Percentiles rank a stretch among this genome's conserved stretches.
These are phyloP conservation scores for Fragosphaeria purpurea DNA, from an alignment of 2,329 filamentous ascomycete species.

Conservation along the genomic window DNA sequence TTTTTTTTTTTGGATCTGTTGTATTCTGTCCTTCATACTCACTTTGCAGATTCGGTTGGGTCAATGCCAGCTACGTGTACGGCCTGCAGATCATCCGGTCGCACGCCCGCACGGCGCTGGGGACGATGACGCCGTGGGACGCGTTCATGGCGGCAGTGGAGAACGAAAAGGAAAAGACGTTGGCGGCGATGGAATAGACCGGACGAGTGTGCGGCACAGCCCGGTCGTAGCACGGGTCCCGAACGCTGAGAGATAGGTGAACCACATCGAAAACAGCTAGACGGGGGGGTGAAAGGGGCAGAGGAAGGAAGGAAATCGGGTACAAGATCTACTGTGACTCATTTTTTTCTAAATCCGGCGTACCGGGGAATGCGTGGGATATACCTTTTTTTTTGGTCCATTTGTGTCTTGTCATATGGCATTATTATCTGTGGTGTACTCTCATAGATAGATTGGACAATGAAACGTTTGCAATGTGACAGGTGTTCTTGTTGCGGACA, in stretches of 20 bases:
- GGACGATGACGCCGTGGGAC: conserved; percentile 78
- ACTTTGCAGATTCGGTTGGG: conserved; percentile 77
- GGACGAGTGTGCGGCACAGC: not conserved
- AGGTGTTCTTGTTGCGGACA: too few relatives aligned
- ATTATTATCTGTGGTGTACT: not conserved
- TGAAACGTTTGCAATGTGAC: too few relatives aligned
- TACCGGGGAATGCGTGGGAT: not conserved
- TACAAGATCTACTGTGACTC: not conserved
- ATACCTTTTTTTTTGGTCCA: not conserved
- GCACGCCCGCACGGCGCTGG: conserved; percentile 81
- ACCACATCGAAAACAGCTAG: not conserved
- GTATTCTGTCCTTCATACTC: conserved; percentile 17
- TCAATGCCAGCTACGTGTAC: conserved; percentile 95
- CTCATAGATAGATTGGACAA: too few relatives aligned
- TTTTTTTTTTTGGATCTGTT: not conserved
- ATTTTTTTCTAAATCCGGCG: not conserved
- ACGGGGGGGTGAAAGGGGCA: not conserved
- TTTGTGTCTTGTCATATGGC: not conserved
- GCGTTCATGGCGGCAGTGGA: conserved; percentile 64
- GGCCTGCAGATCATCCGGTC: conserved; percentile 80
- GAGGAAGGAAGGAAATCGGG: not conserved
- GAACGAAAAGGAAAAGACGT: conserved; percentile 41
- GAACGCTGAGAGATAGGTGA: not conserved
- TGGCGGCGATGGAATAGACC: conserved; percentile 31
- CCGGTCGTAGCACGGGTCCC: too few relatives aligned